Conservation (phyloP, 2,329 filamentous ascomycete species). For the Gliomastix tumulicola region DNA sequence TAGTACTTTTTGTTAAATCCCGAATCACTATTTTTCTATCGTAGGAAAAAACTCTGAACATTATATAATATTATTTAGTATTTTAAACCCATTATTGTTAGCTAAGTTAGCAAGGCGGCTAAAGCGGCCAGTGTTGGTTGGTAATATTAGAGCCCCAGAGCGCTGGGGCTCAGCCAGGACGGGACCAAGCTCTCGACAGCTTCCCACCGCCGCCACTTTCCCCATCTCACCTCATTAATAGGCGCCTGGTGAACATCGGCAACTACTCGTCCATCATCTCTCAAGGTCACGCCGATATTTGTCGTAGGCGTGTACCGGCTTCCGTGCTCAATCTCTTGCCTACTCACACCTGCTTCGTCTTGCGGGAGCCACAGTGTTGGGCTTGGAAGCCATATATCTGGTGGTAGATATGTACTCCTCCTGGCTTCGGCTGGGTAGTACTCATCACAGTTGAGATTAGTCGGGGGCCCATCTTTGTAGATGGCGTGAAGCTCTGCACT, state of each 20-base stretch:
- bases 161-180: background rate
- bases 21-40: too few species aligned
- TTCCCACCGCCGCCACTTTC: background rate
- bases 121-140: too few species aligned
- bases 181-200: background rate
- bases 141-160: background rate
- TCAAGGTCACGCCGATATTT: slow-evolving; percentile 38
- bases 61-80: too few species aligned
- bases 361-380: slow-evolving; percentile 81
- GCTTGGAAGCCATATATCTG: slow-evolving; percentile 47
- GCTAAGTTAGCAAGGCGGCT: too few species aligned
- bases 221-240: slow-evolving; percentile 18
- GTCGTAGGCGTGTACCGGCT: slow-evolving; percentile 68
- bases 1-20: too few species aligned
- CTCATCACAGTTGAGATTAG: background rate
- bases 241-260: slow-evolving; percentile 28
- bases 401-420: slow-evolving; percentile 52
- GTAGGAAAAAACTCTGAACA: too few species aligned
- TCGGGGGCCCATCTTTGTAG: background rate
- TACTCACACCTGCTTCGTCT: slow-evolving; percentile 66
- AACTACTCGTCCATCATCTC: slow-evolving; percentile 22
- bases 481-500: background rate
- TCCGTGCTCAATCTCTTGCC: slow-evolving; percentile 70
- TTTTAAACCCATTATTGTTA: too few species aligned
- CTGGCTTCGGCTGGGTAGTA: slow-evolving; percentile 7